Evolutionary conservation across 2,329 filamentous ascomycete genomes (phyloP), one percentile per base, ranked within the genome.

Genomic region (Colletotrichum liaoningense): DNA sequence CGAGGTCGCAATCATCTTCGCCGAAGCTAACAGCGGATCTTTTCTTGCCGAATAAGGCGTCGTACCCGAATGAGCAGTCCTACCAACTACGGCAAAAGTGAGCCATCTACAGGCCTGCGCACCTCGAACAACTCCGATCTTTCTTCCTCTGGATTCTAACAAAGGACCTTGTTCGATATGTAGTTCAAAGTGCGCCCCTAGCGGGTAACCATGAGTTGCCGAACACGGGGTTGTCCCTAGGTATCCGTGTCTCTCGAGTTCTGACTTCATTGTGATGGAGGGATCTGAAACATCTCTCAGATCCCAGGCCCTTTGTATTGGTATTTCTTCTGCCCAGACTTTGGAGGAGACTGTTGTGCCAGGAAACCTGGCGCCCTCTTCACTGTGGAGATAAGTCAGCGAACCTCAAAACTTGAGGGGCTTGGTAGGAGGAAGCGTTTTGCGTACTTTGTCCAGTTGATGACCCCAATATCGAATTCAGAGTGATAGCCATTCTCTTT

Each of bases 131-230:
- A 94, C 88, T 22, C 92, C 92, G 63, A 96, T 88, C 67, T 91
- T 91, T 75, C 91, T 87, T 26, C 86, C 83, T 33, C 88, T 86
- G 19, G 87, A 87, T 77, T 95, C 91, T 1, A 97, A 86, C 42
- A 94, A 89, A 0, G 94, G 93, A 0, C 94, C 94, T 80, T 97
- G 95, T 80, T 97, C 94, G 65, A 96, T 96, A 79, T 97, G 94
- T 9, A 97, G 86, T 80, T 96, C 94, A 78, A 96, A 95, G 81
- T 96, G 93, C 1, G 92, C 93, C 1, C 89, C 92, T 82, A 94
- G 90, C 0, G 92, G 92, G 33, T 66, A 74, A 2, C 72, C 72
- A 9, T 54, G 11, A 2, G 58, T n/a, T 12, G 57, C 38, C 2
- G 72, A 66, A 33, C 74, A 75, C 9, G 63, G 38, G 0, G 86